Evolutionary conservation across 2,329 filamentous ascomycete genomes (phyloP).

Genomic region (Cordyceps tenuipes): DNA sequence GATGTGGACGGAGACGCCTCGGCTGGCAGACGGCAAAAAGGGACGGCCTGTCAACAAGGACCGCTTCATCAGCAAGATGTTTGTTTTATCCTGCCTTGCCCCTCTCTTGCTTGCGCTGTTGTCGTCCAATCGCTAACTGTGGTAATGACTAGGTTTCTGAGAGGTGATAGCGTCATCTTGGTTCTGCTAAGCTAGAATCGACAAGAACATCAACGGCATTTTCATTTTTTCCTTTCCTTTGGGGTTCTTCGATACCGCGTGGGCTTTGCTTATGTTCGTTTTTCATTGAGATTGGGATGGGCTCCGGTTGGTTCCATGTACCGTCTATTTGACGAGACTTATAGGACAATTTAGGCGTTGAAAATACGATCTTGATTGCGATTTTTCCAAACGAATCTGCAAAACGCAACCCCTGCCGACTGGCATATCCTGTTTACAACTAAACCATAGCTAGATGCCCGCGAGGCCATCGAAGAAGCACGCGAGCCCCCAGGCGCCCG

Average conservation of each 20-base stretch:
- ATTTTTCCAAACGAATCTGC: not conserved
- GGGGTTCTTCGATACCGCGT: conserved; percentile 9
- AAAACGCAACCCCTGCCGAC: too few relatives aligned
- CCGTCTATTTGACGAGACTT: conserved; percentile 23
- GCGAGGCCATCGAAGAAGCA: conserved; percentile 76
- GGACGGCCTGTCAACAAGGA: conserved; percentile 94
- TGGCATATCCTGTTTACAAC: not conserved
- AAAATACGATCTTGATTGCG: conserved; percentile 19
- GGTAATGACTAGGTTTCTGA: conserved; percentile 55
- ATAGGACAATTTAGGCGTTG: conserved; percentile 29
- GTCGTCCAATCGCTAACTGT: not conserved
- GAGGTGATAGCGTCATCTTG: conserved; percentile 81
- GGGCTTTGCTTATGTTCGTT: conserved; percentile 8
- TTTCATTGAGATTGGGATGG: conserved; percentile 2
- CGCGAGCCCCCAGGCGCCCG: conserved; percentile 66
- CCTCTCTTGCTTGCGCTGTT: not conserved
- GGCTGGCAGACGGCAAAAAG: conserved; percentile 75
- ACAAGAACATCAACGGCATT: not conserved
- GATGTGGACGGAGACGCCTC: conserved; percentile 97
- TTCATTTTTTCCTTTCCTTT: conserved; percentile 13
- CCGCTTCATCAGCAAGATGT: conserved; percentile 97
- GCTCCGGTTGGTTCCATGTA: conserved; percentile 20
- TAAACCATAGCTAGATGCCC: conserved; percentile 20
- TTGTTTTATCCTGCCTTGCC: conserved; percentile 25
- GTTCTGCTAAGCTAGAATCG: conserved; percentile 63